Evolutionary conservation across 768 basidiomycete species (phyloP), one percentile per base, ranked within the genome.

Genomic region (Leccinellum albellum): DNA sequence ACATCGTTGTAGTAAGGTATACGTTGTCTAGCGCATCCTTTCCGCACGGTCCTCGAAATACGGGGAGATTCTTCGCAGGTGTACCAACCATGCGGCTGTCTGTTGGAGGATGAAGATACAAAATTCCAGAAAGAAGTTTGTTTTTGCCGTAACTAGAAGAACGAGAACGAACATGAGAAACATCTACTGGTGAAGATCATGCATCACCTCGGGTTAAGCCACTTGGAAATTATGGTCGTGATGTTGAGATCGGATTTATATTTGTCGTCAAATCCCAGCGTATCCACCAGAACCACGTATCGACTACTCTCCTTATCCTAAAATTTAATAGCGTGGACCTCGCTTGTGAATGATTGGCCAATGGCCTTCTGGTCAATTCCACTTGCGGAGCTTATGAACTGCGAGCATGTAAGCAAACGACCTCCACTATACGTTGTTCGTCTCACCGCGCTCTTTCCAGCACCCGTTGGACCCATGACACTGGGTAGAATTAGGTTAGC

Each of bases 71-170:
- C 40, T 63, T 73, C 24, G 67, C 50, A 0, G 73, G 64, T 1
- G 71, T 62, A 20, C 72, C 77, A 0, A 64, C 65, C 69, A 77
- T 70, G 1, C 75, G 68, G 50, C 71, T 71, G 44, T 76, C 75
- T 6, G 74, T 66, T 37, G 78, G 78, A 15, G 72, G 69, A 55
- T 78, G 77, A 14, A 77, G 56, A 55, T 76, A 78, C 20, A 78
- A 17, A 26, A 78, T 68, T 1, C 70, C 75, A 9, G 70, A 61
- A 1, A 78, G 66, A n/a, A 56, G 45, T 9, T 57, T 62, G 3
- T 50, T 4, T 10, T 46, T 45, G 10, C 35, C 44, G 26, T 62
- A 60, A n/a, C 63, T 67, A 23, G 12, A 20, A 28, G 26, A 6
- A 37, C 15, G n/a, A 9, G 23, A 14, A 12, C 14, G 29, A 26